A percentile compares a stretch with the other conserved stretches of the same genome.
These are phyloP conservation scores for Cystofilobasidium bisporidii DNA, from an alignment of 768 basidiomycete species.

Conservation along the genomic window DNA sequence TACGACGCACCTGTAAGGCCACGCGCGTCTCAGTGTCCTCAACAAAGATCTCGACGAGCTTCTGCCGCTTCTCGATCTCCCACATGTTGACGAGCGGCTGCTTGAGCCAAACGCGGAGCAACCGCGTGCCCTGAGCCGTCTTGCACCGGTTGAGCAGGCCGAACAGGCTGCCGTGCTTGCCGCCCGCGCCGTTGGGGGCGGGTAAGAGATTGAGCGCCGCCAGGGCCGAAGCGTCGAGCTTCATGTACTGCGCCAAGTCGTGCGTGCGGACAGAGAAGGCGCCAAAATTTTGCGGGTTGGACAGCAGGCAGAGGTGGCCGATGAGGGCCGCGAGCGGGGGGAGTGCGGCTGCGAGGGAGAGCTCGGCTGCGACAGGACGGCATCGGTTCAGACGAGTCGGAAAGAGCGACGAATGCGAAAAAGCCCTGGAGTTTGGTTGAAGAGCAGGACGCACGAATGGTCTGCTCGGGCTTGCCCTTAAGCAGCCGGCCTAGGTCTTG, in stretches of 20 bases:
- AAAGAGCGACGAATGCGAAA: too few relatives aligned
- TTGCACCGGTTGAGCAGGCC: conserved; percentile 91
- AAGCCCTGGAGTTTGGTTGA: too few relatives aligned
- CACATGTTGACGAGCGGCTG: conserved; percentile 91
- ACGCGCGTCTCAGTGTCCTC: conserved; percentile 64
- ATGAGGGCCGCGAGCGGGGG: conserved; percentile 72
- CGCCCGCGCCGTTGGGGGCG: conserved; percentile 50
- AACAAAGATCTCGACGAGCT: conserved; percentile 75
- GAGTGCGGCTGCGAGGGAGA: conserved; percentile 65
- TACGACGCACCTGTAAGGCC: conserved; percentile 63
- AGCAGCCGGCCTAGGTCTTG: conserved; percentile 70
- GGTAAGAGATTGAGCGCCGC: conserved; percentile 80
- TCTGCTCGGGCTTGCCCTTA: conserved; percentile 44
- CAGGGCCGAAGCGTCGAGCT: conserved; percentile 86
- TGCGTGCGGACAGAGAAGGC: conserved; percentile 74
- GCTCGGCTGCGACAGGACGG: conserved; percentile 52
- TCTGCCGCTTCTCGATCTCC: conserved; percentile 81
- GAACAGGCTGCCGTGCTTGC: conserved; percentile 72
- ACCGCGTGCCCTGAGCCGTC: conserved; percentile 81
- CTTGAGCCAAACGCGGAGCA: conserved; percentile 86
- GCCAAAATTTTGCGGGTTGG: conserved; percentile 67
- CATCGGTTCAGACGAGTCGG: not conserved
- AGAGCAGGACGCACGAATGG: conserved; percentile 56
- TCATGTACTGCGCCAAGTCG: conserved; percentile 90
- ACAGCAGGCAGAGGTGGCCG: conserved; percentile 66